Base-by-base conservation (phyloP, 2,329 filamentous ascomycete genomes). In the Verticillium nonalfalfae region DNA sequence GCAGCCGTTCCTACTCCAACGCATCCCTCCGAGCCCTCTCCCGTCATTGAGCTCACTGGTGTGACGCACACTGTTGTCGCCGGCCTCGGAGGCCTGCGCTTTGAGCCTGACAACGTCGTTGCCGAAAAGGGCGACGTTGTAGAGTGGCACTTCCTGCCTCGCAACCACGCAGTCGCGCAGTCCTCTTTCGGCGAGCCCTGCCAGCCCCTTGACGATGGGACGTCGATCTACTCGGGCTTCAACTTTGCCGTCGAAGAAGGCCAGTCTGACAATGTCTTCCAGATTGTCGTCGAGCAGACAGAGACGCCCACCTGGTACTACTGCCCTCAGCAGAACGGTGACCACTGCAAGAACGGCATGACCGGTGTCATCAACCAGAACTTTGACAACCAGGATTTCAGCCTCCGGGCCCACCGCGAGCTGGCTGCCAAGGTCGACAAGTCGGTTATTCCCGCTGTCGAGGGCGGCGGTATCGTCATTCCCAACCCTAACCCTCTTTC, bases 101-200 rank as follows among this genome's bases (percentile, higher is more conserved):
- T 85, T 71, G 74, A 78, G 57, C 84, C 84, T 1, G 74, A 79
- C 63, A 79, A 76, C 64, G 72, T 84, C 50, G 76, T 75, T 2
- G 83, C 82, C 18, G 70, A 73, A 11, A 61, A 77, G 7, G 83
- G 82, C 62, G 80, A 83, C 63, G 65, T 80, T 4, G 69, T 86
- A 61, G 81, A 85, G 73, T 86, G 79, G 74, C 79, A 81, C 68
- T 85, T 81, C 75, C 78, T 78, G 64, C 77, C 82, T 9, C 68
- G 66, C 62, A 82, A 80, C 72, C 83, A 85, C 76, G 78, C 77
- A 18, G 73, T 85, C 52, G 75, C 67, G 1, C 72, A 79, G 68
- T 77, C 76, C 40, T 73, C 68, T 68, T 80, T 80, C 63, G 74
- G 64, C 59, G 65, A 73, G 55, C 78, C 78, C 26, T 82, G 80